These are phyloP conservation scores for Carallia pectinifolia DNA, from an alignment of 345 rosid genomes.

Conservation along the genomic window DNA sequence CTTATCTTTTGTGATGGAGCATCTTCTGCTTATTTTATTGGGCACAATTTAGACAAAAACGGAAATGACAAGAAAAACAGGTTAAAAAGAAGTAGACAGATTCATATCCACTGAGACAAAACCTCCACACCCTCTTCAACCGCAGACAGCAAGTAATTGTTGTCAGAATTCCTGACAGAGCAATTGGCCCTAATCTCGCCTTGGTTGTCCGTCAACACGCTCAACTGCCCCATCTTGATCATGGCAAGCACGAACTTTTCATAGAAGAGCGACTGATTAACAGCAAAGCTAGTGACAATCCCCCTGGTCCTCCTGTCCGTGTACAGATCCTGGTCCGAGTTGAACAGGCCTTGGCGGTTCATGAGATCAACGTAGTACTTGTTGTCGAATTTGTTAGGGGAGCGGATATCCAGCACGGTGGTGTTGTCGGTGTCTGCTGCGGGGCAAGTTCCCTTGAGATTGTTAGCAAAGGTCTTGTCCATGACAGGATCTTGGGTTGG, in stretches of 20 bases:
- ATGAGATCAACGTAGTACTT: conserved; percentile 74
- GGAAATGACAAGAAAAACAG: too few relatives aligned
- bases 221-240: conserved; percentile 75
- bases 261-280: conserved; percentile 52
- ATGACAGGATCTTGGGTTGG: conserved; percentile 74
- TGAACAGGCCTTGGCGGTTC: conserved; percentile 82
- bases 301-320: conserved; percentile 49
- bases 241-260: conserved; percentile 55
- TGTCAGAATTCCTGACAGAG: conserved; percentile 54
- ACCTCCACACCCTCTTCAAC: conserved; percentile 48
- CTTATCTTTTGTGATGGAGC: too few relatives aligned
- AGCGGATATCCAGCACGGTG: conserved; percentile 52
- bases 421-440: conserved; percentile 36
- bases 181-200: conserved; percentile 84
- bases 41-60: too few relatives aligned
- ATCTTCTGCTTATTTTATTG: too few relatives aligned
- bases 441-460: conserved; percentile 59
- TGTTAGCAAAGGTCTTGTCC: conserved; percentile 63
- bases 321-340: conserved; percentile 86
- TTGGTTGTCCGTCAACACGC: conserved; percentile 53
- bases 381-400: conserved; percentile 75
- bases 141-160: conserved; percentile 32
- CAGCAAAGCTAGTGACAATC: conserved; percentile 63
- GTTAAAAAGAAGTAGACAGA: too few relatives aligned
- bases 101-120: conserved; percentile 23